Base-by-base conservation (phyloP, 1,139 yeast genomes). In the Meyerozyma elateridarum region DNA sequence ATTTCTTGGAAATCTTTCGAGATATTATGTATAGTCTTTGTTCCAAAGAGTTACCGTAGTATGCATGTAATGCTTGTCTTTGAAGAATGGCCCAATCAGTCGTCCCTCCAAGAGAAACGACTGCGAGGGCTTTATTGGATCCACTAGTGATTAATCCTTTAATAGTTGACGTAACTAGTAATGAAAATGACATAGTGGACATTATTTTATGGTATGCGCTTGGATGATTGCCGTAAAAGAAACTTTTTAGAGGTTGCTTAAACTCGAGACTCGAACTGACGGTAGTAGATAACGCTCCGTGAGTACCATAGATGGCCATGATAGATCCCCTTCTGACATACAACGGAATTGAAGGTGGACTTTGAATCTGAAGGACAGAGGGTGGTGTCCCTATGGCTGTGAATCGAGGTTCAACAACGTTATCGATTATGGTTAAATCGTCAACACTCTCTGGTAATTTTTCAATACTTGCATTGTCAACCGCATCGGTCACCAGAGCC, bases 81-180 rank as follows among this genome's bases (percentile, higher is more conserved):
- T 70, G 59, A 29, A 79, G 56, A 4, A 79, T 38, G 1, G 81
- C 81, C 83, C 84, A 79, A 44, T 79, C 85, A 16, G 54, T 54
- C 1, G 70, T 55, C 1, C 85, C 85, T 40, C 79, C 82, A 35
- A 79, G 49, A 5, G 58, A 43, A 22, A 79, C 40, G 26, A 59
- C 59, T 8, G 64, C 64, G 44, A 73, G 68, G 11, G 75, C 56
- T 31, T 54, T 64, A 32, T 5, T 51, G 32, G 12, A 36, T 47
- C 18, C 54, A 39, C 22, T 62, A 40, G 18, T 18, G 5, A 20
- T 33, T 24, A 13, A 14, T 9, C 33, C 22, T n/a, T 37, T 39
- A 13, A 36, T 24, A 7, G 24, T 25, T 8, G 69, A 51, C n/a
- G 65, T 54, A 3, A 71, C 58, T 33, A 75, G 51, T 18, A 70